Base-by-base conservation (phyloP, 2,329 filamentous ascomycete genomes). In the Trichoderma atroviride region DNA sequence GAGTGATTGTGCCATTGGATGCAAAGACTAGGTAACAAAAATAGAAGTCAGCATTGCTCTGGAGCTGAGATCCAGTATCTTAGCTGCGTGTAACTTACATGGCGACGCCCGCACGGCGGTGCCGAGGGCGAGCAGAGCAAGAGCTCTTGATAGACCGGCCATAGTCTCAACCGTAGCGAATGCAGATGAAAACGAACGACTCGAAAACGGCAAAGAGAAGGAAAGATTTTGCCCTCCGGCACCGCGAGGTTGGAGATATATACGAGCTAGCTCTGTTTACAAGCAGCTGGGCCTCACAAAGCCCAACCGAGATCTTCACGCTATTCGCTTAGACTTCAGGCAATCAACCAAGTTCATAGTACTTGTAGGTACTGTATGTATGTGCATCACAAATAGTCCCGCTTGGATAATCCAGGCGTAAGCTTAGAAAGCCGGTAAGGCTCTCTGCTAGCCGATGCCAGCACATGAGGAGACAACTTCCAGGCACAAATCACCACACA, bases 101-200 rank as follows among this genome's bases (percentile, higher is more conserved):
- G 27, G 65, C 57, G 65, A 55, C 29, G 57, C 65, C 43, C 24
- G 55, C 56, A 69, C 64, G 19, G 50, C 66, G 1, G 47, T 37
- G 27, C 58, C 50, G 9, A 69, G 47, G 29, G 27, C 58, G 37
- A 69, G 24, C 35, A 69, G 29, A 61, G 43, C 58, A 69, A 69
- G 35, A 57, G 50, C 50, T 62, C 66, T 52, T 37, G 24, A 47
- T n/a, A 69, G 35, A 35, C 58, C 37, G 22, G 47, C 58, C 66
- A 69, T 69, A 13, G 11, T 69, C 29, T 47, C 40, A 52, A 50
- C 50, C 31, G 65, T 60, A 68, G 14, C 56, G 31, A 35, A 35
- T 16, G 29, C 3, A 35, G 31, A 27, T 31, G 35, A 43, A 40
- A 50, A 40, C 37, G 52, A 47, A 62, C 6, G 40, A 62, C 16